A percentile compares a stretch with the other conserved stretches of the same genome.
Conservation (phyloP, 2,329 filamentous ascomycete genomes). For the Botrytis tulipae region DNA sequence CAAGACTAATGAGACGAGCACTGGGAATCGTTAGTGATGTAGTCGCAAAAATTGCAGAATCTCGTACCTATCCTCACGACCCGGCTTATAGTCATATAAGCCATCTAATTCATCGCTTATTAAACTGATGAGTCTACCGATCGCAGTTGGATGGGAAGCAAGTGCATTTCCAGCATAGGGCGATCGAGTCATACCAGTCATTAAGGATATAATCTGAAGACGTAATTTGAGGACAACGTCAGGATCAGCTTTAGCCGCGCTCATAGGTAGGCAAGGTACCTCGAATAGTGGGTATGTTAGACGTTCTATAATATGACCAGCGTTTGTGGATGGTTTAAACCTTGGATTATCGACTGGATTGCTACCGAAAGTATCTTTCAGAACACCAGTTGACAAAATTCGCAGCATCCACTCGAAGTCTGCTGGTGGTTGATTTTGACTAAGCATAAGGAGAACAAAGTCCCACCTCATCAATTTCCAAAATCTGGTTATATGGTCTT, state of each 20-base stretch:
- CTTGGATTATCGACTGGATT: conserved; percentile 47
- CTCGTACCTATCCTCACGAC: conserved; percentile 44
- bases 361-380: conserved; percentile 64
- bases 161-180: conserved; percentile 64
- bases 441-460: conserved; percentile 65
- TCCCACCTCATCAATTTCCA: conserved; percentile 68
- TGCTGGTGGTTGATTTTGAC: conserved; percentile 60
- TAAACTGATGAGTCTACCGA: conserved; percentile 72
- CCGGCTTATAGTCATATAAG: conserved; percentile 50
- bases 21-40: conserved; percentile 31
- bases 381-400: conserved; percentile 64
- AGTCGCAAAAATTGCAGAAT: conserved; percentile 8
- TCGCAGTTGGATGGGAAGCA: conserved; percentile 63
- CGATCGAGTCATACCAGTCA: conserved; percentile 61
- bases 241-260: conserved; percentile 31
- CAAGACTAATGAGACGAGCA: conserved; percentile 53
- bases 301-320: conserved; percentile 39
- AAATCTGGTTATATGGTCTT: conserved; percentile 46
- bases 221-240: conserved; percentile 34
- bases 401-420: conserved; percentile 65
- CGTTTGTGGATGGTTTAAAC: conserved; percentile 41
- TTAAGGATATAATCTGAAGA: conserved; percentile 47
- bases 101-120: conserved; percentile 69
- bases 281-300: conserved; percentile 46
- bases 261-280: conserved; percentile 40